Evolutionary conservation across 345 rosid genomes (phyloP), one percentile per base, ranked within the genome.

Genomic region (Bruguiera parviflora): DNA sequence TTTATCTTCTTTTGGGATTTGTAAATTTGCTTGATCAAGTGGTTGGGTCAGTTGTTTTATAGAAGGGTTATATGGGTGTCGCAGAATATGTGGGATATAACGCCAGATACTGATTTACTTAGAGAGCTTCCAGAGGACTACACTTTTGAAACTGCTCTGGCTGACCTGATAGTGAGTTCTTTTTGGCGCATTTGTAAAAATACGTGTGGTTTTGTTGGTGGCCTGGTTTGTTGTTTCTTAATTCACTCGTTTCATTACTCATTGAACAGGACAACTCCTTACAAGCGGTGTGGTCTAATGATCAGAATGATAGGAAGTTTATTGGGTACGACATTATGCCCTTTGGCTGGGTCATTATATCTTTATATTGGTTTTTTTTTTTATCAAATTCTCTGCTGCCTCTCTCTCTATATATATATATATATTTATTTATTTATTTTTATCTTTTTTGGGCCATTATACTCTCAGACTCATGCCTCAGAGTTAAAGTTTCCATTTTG

Each of bases 31-130:
- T 31, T 64, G 32, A 47, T 62, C 39, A 13, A 66, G 29, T 39
- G 33, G 39, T 63, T 22, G 49, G 52, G 5, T n/a, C 33, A 22
- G 15, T 56, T 58, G 1, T 64, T 15, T 53, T 37, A 8, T 68
- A 60, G n/a, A 43, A 27, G 39, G 8, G 49, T 43, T 43, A 20
- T 43, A 66, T 73, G 4, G 47, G 58, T 66, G 73, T 57, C 76
- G 25, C 77, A 88, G 97, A 80, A 87, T 55, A 80, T 91, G 92
- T 91, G 94, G 94, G 94, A 91, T 73, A 70, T 91, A 73, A 91
- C 97, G 0, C 97, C 92, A 1, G 83, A 85, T 46, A 81, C 92
- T 10, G 87, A 84, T 6, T 33, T 88, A 58, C 70, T 91, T 2
- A 75, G 10, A 74, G 88, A 87, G 69, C 70, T 87, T 16, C 97